Base-by-base conservation (phyloP, 2,329 filamentous ascomycete genomes). In the Penicillium sp. region DNA sequence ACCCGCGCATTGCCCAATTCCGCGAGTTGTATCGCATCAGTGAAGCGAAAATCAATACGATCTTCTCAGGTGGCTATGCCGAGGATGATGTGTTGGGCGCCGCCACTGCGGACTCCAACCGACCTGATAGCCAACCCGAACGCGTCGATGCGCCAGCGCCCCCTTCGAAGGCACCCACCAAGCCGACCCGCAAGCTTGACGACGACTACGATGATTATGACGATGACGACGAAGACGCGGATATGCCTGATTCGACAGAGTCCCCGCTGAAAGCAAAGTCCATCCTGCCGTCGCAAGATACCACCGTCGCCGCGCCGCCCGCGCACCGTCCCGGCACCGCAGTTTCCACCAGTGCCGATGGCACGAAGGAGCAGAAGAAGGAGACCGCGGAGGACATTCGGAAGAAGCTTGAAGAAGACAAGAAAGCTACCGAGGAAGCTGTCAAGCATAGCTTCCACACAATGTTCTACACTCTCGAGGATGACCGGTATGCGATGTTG, bases 401-500 rank as follows among this genome's bases (percentile, higher is more conserved):
- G 71, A 96, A 96, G 78, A 91, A 93, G 76, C 79, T 98, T 64
- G 93, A 98, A 76, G 91, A 96, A 72, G 91, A 92, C 67, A 95
- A 95, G 74, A 93, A 89, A 74, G 91, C 90, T 34, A 93, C 91
- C 50, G 94, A 96, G 71, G 92, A 96, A 71, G 89, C 90, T 53
- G 95, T 92, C 45, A 92, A 92, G 78, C 86, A 88, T 69, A 95
- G 90, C 77, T 98, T 97, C 76, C 90, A 96, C 73, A 96, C 92
- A 10, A 84, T 96, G 65, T 96, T 98, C 76, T 94, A 96, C 76
- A 97, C 95, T 1, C 83, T 98, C 35, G 95, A 99, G 76, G 95
- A 94, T 74, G 95, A 99, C 73, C 87, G 91, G 57, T 92, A 94
- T 69, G 95, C 95, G 51, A 98, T 99, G 95, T 79, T 98, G 58